phyloP scores from a whole-genome alignment of 495 filamentous ascomycete species.

The Lasiosphaeriaceae sp. region DNA sequence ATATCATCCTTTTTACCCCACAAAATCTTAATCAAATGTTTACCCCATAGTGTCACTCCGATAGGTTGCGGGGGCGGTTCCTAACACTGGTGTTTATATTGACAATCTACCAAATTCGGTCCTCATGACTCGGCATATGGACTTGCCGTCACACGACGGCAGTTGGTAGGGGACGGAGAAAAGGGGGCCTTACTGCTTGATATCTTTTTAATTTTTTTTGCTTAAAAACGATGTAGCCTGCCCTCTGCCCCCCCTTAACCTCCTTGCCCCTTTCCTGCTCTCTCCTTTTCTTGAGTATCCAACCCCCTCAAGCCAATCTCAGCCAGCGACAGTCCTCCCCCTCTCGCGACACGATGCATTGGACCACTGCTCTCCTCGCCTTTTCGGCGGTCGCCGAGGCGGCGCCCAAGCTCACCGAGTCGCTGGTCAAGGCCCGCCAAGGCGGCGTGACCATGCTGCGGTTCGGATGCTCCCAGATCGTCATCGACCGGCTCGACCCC shows the following conservation, averaged over 20 bases:
- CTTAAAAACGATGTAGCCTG: constrained; percentile 1
- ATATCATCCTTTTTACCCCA: constrained; percentile 14
- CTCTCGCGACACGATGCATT: constrained; percentile 28
- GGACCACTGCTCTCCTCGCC: constrained; percentile 31
- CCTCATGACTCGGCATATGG: constrained; percentile 25
- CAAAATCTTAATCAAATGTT: constrained; percentile 2
- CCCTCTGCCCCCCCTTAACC: neutral
- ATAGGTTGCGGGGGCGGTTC: constrained; percentile 8
- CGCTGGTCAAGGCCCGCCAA: constrained; percentile 16
- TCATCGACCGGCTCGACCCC: constrained; percentile 43
- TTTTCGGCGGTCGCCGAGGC: constrained; percentile 36
- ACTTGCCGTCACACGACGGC: constrained; percentile 12
- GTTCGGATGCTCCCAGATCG: constrained; percentile 42
- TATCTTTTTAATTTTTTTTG: too few species aligned
- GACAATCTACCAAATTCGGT: constrained; percentile 8
- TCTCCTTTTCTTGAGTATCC: neutral
- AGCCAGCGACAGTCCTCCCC: neutral
- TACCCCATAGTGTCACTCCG: neutral
- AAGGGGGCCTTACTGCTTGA: too few species aligned
- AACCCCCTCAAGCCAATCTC: neutral
- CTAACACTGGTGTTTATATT: constrained; percentile 9
- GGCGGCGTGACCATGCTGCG: constrained; percentile 39
- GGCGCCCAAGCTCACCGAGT: constrained; percentile 29
- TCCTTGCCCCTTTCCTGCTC: neutral
- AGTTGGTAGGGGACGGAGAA: constrained; percentile 15